Base-by-base conservation (phyloP, 176 grass and related monocot genomes). In the Rhipidocladum racemiflorum region DNA sequence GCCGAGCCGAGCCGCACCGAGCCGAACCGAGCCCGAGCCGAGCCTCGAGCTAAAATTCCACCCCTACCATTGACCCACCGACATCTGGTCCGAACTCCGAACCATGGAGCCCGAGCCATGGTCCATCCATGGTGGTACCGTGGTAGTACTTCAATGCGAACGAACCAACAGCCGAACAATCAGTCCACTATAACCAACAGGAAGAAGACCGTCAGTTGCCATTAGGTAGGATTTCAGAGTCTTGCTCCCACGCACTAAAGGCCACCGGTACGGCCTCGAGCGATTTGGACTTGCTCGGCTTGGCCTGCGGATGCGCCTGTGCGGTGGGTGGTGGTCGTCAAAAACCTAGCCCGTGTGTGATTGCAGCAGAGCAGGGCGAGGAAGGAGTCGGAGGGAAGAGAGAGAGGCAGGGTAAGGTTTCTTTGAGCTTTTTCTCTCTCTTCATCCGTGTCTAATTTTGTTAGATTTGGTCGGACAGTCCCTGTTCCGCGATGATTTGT, bases 151-250 rank as follows among this genome's bases (percentile, higher is more conserved):
- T 35, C 50, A 30, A 39, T 39, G 72, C 18, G 53, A 60, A 42
- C 3, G 0, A 29, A 14, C 60, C 4, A 70, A 0, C 32, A 34
- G 0, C 32, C 54, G 14, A 40, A 14, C 76, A 13, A 27, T 29
- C 18, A 7, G 24, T 7, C 61, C 77, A 79, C 61, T 5, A 0
- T 27, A 43, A 34, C n/a, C n/a, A 24, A 5, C 23, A 39, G 42
- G 65, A 57, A 14, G 76, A 64, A 20, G 45, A 55, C 21, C 21
- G 43, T 34, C 16, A 69, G 49, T 54, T 61, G 76, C 7, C 25
- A 17, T 74, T 86, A 72, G 87, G 88, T 86, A 32, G 88, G 83
- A 77, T 65, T 82, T 89, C 88, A n/a, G 59, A 60, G 88, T 86
- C 83, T 48, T 70, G 83, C 39, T 70, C 43, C 72, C 78, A 82